Evolutionary conservation across 148 eudicot genomes (phyloP), one percentile per base, ranked within the genome.

Genomic region (Camellia lanceoleosa): DNA sequence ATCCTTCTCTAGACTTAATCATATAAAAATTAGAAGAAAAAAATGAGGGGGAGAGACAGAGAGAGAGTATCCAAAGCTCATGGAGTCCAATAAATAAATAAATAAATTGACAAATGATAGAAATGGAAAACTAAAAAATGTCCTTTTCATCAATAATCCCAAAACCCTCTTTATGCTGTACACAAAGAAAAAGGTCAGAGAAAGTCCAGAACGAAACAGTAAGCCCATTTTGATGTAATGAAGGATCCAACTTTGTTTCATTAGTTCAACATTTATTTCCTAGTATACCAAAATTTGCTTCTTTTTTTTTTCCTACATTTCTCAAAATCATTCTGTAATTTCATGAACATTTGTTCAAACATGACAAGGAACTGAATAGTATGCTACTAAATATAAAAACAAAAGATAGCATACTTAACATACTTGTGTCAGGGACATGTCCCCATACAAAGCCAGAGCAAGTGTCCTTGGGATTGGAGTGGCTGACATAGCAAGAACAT

Each of bases 401-500:
- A 30, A 68, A 59, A 73, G 59, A 76, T 4, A 74, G 68, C 0
- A 56, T 41, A 46, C 41, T 75, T 20, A 5, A 65, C 88, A 83
- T 84, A 93, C 99, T 80, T 95, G 99, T 74, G 99, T 93, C 52
- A 96, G 76, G 52, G 99, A 93, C 92, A 96, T 91, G 82, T 96
- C 99, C 9, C 99, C 99, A 80, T 91, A 90, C 68, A 96, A 88
- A 77, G 97, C 97, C 77, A 96, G 88, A 76, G 99, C 99, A 80
- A 96, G 98, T 65, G 95, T 88, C 81, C 99, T 92, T 49, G 99
- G 99, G 41, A 96, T 96, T 79, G 99, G 99, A 67, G 99, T 96
- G 76, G 99, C 99, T 54, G 99, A 89, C 92, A 96, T 89, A 58
- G 98, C 97, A 84, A 96, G 93, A 79, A 96, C 87, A 84, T 96